Evolutionary conservation across 176 grass and related monocot genomes (phyloP), one percentile per base, ranked within the genome.

Genomic region (Eremochloa ophiuroides): DNA sequence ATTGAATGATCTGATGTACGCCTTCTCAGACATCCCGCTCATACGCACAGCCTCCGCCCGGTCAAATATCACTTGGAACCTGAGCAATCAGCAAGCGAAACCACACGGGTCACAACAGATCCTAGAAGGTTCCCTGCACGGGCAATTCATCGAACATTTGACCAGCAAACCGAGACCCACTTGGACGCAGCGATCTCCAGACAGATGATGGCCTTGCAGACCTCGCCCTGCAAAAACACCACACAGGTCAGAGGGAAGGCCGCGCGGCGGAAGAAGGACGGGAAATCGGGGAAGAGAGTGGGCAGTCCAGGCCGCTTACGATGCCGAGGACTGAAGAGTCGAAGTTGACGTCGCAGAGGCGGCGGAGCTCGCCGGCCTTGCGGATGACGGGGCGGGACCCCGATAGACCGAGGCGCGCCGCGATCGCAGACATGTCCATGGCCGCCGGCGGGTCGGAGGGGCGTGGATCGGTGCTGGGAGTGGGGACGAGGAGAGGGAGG

Each of bases 21-120:
- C 93, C 84, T 93, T 99, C 10, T 95, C 96, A 2, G 96, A 95
- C 96, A 99, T 99, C 48, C 96, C 96, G 22, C 96, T 95, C 81
- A 95, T 91, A n/a, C 82, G 75, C 61, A 99, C 90, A 8, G 96
- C 93, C 82, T 75, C 86, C 44, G 91, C 62, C 30, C 93, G 83
- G 78, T 95, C 90, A 77, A 99, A 99, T 58, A 93, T 83, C 71
- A 93, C 88, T 76, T 95, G 84, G 44, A 91, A 91, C 72, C 96
- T 99, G 84, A 12, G 30, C 58, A 73, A 25, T 6, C 4, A 3
- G 4, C 22, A 11, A 0, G 60, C 0, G 35, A 39, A n/a, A 8
- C 8, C 72, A 16, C 8, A 64, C 17, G 13, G 8, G 17, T 23
- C 37, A 78, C 4, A 0, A 10, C 5, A 25, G 6, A 58, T 58